phyloP scores from a whole-genome alignment of 345 rosid species.

The Luvunga scandens region DNA sequence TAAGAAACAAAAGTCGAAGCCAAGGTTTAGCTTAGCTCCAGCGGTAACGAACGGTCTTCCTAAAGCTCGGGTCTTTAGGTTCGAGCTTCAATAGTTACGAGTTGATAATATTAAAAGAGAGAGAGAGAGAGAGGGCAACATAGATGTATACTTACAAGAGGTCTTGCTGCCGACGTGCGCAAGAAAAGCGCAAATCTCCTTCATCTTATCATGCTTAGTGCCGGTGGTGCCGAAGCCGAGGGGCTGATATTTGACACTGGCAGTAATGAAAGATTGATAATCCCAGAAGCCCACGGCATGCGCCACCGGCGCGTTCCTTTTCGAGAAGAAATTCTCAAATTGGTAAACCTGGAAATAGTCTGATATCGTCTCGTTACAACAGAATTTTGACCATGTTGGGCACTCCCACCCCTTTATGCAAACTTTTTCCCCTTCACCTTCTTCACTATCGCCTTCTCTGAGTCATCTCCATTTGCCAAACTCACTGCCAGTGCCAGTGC shows the following conservation, averaged over 20 bases:
- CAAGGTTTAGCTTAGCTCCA: no score
- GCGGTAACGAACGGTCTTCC: no score
- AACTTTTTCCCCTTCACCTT: slow-evolving; percentile 57
- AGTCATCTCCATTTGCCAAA: slow-evolving; percentile 39
- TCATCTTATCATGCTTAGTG: slow-evolving; percentile 71
- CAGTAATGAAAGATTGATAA: slow-evolving; percentile 71
- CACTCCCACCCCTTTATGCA: slow-evolving; percentile 92
- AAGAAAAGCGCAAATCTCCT: slow-evolving; percentile 88
- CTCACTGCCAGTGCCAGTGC: slow-evolving; percentile 23
- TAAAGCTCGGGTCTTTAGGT: no score
- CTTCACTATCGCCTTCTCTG: slow-evolving; percentile 55
- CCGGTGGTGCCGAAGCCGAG: slow-evolving; percentile 95
- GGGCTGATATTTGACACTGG: slow-evolving; percentile 64
- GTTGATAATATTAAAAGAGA: no score
- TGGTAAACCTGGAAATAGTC: slow-evolving; percentile 77
- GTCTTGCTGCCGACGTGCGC: slow-evolving; percentile 85
- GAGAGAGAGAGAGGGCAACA: no score
- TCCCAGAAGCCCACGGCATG: slow-evolving; percentile 96
- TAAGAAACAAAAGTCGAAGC: no score
- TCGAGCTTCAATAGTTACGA: no score
- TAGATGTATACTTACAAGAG: slow-evolving; percentile 47
- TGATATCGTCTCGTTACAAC: slow-evolving; percentile 84
- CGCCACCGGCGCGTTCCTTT: slow-evolving; percentile 81
- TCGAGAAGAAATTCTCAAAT: slow-evolving; percentile 81
- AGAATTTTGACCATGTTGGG: slow-evolving; percentile 46